Base-by-base conservation (phyloP, 2,329 filamentous ascomycete genomes). In the Talaromyces sp. region DNA sequence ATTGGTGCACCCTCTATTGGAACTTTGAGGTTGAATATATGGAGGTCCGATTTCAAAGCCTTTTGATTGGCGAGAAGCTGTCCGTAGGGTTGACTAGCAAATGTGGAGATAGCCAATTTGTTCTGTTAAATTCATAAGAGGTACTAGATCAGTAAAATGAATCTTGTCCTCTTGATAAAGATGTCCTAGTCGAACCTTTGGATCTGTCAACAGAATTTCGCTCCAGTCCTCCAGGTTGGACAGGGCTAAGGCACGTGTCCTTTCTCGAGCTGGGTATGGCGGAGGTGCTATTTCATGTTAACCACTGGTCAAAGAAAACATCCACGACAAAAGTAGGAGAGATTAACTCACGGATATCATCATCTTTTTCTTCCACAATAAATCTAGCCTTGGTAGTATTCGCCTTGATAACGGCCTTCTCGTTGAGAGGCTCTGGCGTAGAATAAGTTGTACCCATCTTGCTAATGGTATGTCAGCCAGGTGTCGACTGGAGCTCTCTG, bases 21-120 rank as follows among this genome's bases (percentile, higher is more conserved):
- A 55, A 96, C 91, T 70, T 85, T 86, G 70, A 91, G 75, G 67
- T 92, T 95, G 84, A 91, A 96, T 56, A 88, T 82, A 51, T 96
- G 91, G 49, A 85, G 87, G 68, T 94, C 88, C 36, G 81, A 74
- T 54, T 90, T 82, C 49, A 82, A 75, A 24, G 86, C 78, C 0
- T 83, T 75, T 8, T 82, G 83, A 36, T 86, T 87, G 49, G 82
- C 80, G 39, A 96, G 80, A 40, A 91, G 80, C 10, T 82, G 73
- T 52, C 81, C 81, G 6, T 89, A 86, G 56, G 89, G 81, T 58
- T 86, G 85, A 9, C 82, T 79, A 67, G 84, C 86, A 45, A 95
- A 78, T 2, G 89, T 89, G 1, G 86, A 85, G 30, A 94, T 80
- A 4, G 90, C 90, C 13, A 95, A 85, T 56, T 89, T 89, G 65